These are phyloP conservation scores for Fragaria vesca DNA, from an alignment of 306 rosid genomes.

Conservation along the genomic window DNA sequence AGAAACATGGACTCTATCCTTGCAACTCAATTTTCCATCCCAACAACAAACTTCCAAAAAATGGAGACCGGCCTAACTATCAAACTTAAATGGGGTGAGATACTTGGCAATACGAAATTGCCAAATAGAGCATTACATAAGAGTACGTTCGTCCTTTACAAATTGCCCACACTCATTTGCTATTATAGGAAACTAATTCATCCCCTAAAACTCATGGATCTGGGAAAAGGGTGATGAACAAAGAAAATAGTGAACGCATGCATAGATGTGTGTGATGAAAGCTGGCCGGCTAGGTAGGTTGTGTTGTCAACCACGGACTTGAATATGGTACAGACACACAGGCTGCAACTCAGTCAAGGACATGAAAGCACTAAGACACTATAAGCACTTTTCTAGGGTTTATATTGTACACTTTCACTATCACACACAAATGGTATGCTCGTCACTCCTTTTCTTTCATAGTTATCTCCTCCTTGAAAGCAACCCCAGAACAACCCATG, in stretches of 20 bases:
- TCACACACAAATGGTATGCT: constrained; percentile 36
- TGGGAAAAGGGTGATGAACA: constrained; percentile 2
- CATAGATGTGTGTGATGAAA: constrained; percentile 5
- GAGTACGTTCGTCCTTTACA: no score
- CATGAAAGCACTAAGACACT: constrained; percentile 36
- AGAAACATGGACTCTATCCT: not conserved
- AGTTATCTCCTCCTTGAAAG: constrained; percentile 80
- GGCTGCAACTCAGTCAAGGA: constrained; percentile 22
- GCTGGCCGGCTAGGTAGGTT: not conserved
- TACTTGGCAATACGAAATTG: not conserved
- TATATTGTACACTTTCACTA: constrained; percentile 34
- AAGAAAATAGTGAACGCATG: constrained; percentile 2
- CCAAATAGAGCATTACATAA: no score
- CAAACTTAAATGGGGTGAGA: not conserved
- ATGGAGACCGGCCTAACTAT: not conserved
- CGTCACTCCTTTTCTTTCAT: constrained; percentile 44
- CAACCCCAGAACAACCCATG: constrained; percentile 66
- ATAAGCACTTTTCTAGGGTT: constrained; percentile 28
- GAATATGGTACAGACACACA: constrained; percentile 20
- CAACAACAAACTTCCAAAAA: not conserved
- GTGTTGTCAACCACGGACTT: constrained; percentile 34
- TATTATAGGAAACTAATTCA: constrained; percentile 26
- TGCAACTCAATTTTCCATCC: not conserved
- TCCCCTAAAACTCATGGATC: constrained; percentile 20
- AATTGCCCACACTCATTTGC: no score